Conservation (phyloP, 257 asterid species). For the Phtheirospermum japonicum region DNA sequence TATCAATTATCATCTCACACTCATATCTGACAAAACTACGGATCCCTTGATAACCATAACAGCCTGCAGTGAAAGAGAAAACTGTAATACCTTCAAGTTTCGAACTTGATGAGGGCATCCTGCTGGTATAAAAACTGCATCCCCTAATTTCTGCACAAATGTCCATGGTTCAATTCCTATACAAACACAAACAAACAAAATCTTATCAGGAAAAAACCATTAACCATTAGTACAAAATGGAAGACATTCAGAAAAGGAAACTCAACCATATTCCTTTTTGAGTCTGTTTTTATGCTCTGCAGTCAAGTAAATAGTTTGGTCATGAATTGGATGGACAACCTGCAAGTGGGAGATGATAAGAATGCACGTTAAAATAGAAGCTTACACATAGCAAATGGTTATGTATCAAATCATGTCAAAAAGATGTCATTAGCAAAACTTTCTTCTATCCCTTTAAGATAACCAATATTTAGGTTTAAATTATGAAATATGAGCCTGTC, state of each 20-base stretch:
- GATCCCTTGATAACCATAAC: background rate
- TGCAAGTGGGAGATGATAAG: conserved; percentile 24
- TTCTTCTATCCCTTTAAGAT: background rate
- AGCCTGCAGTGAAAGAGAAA: background rate
- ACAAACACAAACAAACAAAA: conserved; percentile 14
- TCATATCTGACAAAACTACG: background rate
- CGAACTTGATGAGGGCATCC: conserved; percentile 57
- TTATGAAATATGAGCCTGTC: background rate
- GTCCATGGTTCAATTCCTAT: conserved; percentile 55
- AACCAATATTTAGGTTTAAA: background rate
- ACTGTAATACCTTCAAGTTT: conserved; percentile 39
- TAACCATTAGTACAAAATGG: background rate
- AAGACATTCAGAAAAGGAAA: background rate
- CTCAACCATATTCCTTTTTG: conserved; percentile 46
- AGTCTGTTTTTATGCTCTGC: conserved; percentile 42
- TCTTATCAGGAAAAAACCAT: conserved; percentile 5
- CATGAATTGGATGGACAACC: conserved; percentile 77
- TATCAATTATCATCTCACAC: background rate
- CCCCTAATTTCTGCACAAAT: conserved; percentile 46
- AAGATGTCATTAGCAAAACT: background rate
- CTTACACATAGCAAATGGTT: background rate
- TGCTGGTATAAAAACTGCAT: conserved; percentile 46
- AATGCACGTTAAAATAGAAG: background rate
- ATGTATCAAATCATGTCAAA: background rate
- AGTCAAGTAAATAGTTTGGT: conserved; percentile 66